phyloP scores from a whole-genome alignment of 257 asterid species.

The Salvia hispanica region DNA sequence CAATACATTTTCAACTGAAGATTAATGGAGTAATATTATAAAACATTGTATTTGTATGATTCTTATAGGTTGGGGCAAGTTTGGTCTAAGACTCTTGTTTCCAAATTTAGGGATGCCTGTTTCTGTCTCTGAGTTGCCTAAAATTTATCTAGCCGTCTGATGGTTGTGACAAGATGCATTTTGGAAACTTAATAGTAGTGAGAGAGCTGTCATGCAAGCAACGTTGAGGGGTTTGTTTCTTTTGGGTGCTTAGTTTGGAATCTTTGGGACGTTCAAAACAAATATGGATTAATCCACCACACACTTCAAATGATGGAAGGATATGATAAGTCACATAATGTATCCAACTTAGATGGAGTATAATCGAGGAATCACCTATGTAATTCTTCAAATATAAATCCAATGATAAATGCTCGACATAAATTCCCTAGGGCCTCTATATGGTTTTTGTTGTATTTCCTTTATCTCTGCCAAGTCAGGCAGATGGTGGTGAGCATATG shows the following conservation, averaged over 20 bases:
- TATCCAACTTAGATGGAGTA: too few species aligned
- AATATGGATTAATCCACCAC: too few species aligned
- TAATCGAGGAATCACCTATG: background rate
- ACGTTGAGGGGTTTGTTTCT: background rate
- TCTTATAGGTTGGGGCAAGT: background rate
- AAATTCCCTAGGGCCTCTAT: too few species aligned
- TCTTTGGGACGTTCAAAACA: too few species aligned
- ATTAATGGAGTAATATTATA: background rate
- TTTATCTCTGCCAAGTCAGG: too few species aligned
- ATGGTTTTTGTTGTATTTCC: too few species aligned
- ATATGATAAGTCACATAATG: background rate
- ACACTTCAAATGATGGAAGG: background rate
- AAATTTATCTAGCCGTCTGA: background rate
- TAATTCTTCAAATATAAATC: too few species aligned
- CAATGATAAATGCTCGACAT: too few species aligned
- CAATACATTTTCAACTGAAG: background rate
- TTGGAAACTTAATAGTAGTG: background rate
- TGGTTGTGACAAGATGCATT: background rate
- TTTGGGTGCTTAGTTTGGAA: too few species aligned
- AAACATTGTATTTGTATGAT: slow-evolving; percentile 8
- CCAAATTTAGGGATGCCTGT: background rate
- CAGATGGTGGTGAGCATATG: background rate
- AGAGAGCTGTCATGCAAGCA: background rate
- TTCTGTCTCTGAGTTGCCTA: background rate
- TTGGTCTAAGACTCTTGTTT: too few species aligned